Conservation (phyloP, 805 yeast species). For the Sugiyamaella smithiae region DNA sequence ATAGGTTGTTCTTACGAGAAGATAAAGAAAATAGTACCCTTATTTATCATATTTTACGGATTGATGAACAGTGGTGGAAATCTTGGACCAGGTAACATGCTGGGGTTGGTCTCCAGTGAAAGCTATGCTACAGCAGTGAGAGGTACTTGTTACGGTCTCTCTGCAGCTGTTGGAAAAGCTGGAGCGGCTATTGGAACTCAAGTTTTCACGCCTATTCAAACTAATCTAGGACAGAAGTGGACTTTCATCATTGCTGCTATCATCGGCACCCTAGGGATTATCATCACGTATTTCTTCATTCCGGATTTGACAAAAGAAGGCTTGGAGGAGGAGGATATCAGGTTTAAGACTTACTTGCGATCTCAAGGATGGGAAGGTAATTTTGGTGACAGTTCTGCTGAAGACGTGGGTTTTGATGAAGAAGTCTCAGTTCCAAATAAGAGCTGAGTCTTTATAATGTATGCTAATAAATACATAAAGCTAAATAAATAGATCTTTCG, state of each 20-base stretch:
- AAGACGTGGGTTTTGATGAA: too few relatives aligned
- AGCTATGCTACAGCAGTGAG: conserved; percentile 73
- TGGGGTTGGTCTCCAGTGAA: conserved; percentile 68
- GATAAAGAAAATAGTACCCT: conserved; percentile 53
- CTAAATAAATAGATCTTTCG: background rate
- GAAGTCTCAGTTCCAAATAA: too few relatives aligned
- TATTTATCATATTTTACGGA: conserved; percentile 72
- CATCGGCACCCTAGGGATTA: conserved; percentile 63
- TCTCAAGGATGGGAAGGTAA: conserved; percentile 56
- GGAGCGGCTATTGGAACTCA: conserved; percentile 85
- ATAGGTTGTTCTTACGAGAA: conserved; percentile 49
- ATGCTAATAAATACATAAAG: too few relatives aligned
- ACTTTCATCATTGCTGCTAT: conserved; percentile 78
- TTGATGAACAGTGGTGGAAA: conserved; percentile 68
- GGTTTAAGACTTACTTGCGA: conserved; percentile 57
- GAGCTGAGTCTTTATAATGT: too few relatives aligned
- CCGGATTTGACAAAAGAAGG: conserved; percentile 74
- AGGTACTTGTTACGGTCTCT: conserved; percentile 70
- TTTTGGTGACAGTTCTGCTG: conserved; percentile 34
- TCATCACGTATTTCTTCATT: conserved; percentile 56
- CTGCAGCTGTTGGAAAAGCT: conserved; percentile 78
- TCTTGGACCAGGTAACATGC: conserved; percentile 74
- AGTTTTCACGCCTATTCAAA: conserved; percentile 65
- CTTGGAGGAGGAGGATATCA: conserved; percentile 58
- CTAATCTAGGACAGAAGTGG: conserved; percentile 63